A percentile compares a stretch with the other conserved stretches of the same genome.
Evolutionary conservation across 495 filamentous ascomycete species (phyloP).

Genomic region (Penicillium herquei): DNA sequence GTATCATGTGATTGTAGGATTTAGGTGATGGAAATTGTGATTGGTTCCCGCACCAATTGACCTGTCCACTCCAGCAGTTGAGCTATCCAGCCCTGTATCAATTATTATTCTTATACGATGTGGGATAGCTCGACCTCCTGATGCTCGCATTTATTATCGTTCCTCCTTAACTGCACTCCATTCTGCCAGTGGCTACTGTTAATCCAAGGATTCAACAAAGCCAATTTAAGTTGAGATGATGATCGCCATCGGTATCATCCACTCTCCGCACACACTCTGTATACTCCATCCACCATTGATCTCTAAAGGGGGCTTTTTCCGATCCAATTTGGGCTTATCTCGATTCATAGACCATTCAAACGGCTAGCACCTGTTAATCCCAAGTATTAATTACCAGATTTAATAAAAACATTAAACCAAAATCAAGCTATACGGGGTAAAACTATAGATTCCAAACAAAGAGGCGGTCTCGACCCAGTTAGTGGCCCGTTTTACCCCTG

Average conservation of each 20-base stretch:
- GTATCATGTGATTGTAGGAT: background rate
- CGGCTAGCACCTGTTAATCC: too few relatives aligned
- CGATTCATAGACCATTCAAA: too few relatives aligned
- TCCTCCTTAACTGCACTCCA: background rate
- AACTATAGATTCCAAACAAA: background rate
- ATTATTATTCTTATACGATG: too few relatives aligned
- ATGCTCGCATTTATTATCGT: background rate
- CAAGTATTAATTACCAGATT: too few relatives aligned
- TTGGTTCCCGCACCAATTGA: conserved; percentile 1
- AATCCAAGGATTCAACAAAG: conserved; percentile 15
- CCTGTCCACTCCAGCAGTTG: background rate
- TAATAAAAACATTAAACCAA: too few relatives aligned
- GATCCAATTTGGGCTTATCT: background rate
- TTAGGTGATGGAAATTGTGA: background rate
- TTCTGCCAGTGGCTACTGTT: background rate
- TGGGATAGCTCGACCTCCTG: background rate
- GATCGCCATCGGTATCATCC: conserved; percentile 26
- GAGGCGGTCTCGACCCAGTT: conserved; percentile 3
- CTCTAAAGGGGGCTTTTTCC: too few relatives aligned
- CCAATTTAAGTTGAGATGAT: conserved; percentile 17
- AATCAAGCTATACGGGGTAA: too few relatives aligned
- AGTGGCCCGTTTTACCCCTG: conserved; percentile 7
- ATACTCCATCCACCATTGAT: background rate
- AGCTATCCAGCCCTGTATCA: too few relatives aligned
- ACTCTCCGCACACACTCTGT: conserved; percentile 12